A percentile compares a stretch with the other conserved stretches of the same genome.
Evolutionary conservation across 768 basidiomycete genomes (phyloP).

Genomic region (Phaffia tasmanica): DNA sequence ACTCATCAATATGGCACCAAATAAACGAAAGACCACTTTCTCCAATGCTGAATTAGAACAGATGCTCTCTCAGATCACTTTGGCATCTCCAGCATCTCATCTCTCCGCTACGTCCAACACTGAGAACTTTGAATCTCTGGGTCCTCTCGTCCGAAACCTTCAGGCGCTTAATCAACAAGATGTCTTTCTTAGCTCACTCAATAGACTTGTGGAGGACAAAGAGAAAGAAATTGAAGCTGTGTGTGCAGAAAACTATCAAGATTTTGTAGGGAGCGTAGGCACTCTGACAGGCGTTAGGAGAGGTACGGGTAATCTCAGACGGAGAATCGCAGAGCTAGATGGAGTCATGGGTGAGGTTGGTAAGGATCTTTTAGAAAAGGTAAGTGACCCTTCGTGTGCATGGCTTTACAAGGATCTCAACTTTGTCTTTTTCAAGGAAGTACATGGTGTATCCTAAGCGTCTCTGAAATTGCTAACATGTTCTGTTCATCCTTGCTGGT

Average conservation of each 20-base stretch:
- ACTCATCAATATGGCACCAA: too few relatives aligned
- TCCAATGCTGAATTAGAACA: conserved; percentile 25
- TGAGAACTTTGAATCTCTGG: conserved; percentile 90
- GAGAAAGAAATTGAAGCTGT: conserved; percentile 93
- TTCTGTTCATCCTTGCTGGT: not conserved
- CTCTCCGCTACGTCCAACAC: conserved; percentile 2
- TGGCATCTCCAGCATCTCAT: conserved; percentile 4
- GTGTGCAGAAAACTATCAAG: conserved; percentile 88
- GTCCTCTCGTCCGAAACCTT: conserved; percentile 87
- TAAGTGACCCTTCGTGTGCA: conserved; percentile 21
- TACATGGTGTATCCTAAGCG: not conserved
- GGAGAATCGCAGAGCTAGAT: conserved; percentile 82
- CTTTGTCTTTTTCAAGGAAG: too few relatives aligned
- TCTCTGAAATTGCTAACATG: not conserved
- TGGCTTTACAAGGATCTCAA: not conserved
- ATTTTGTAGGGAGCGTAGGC: conserved; percentile 94
- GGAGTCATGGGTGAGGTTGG: conserved; percentile 79
- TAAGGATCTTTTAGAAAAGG: conserved; percentile 72
- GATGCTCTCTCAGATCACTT: conserved; percentile 25
- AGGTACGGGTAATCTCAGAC: conserved; percentile 85
- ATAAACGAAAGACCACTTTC: conserved; percentile 16
- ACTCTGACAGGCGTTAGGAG: conserved; percentile 91
- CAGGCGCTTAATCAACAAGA: conserved; percentile 80
- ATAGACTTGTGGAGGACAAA: conserved; percentile 81
- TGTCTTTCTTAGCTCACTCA: conserved; percentile 70